A percentile compares a stretch with the other conserved stretches of the same genome.
Evolutionary conservation across 768 basidiomycete species (phyloP).

Genomic region (Russula sp.): DNA sequence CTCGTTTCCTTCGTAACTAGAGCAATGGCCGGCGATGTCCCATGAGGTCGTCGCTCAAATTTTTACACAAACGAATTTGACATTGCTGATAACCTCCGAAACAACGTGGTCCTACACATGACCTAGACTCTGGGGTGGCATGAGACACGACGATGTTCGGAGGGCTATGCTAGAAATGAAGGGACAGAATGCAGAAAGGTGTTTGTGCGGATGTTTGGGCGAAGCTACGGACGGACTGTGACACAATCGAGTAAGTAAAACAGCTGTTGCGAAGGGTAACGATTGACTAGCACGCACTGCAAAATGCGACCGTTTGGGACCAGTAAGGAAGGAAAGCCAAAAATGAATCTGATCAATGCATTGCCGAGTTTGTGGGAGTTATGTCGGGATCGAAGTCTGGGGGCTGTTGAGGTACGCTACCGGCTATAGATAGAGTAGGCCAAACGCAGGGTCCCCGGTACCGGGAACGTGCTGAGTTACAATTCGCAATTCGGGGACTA

Average conservation of each 20-base stretch:
- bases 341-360: background rate
- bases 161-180: constrained; percentile 1
- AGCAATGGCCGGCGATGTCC: constrained; percentile 13
- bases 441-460: background rate
- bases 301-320: constrained; percentile 4
- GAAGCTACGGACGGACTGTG: constrained; percentile 6
- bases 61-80: constrained; percentile 21
- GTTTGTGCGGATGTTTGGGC: constrained; percentile 12
- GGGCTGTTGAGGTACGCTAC: background rate
- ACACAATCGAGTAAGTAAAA: background rate
- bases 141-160: constrained; percentile 18
- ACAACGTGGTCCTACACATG: constrained; percentile 13
- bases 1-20: constrained; percentile 17
- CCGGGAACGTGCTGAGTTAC: constrained; percentile 3
- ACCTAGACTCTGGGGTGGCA: background rate
- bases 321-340: background rate
- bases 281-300: constrained; percentile 11
- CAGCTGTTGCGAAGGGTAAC: constrained; percentile 13
- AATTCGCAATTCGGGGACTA: background rate
- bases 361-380: constrained; percentile 8
- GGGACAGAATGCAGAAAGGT: constrained; percentile 4
- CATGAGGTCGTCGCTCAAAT: constrained; percentile 10
- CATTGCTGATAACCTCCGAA: constrained; percentile 16
- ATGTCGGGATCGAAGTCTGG: background rate
- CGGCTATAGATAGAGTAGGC: background rate